Evolutionary conservation across 805 yeast species (phyloP), one percentile per base, ranked within the genome.

Genomic region (Ogataea minuta): DNA sequence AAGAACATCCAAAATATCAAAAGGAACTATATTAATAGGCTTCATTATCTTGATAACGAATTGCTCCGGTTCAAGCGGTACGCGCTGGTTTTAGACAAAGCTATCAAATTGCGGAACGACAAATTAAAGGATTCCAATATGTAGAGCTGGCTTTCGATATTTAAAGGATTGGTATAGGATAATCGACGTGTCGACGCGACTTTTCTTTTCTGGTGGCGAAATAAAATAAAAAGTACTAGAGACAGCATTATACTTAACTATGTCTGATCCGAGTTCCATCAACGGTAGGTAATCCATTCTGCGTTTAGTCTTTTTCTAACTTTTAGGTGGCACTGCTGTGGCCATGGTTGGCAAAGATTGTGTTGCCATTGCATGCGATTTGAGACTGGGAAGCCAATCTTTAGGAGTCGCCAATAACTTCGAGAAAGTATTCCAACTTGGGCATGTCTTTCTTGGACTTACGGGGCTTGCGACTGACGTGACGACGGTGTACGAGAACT

Each of bases 301-400:
- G 32, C 14, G 8, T 13, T 9, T 17, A 13, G 16, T n/a, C 12
- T 14, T 24, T 33, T 12, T 21, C 27, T 34, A 36, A 35, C 31
- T 12, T 4, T 14, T 19, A 65, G 88, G 97, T 68, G 99, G 99
- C 67, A 76, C 95, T 48, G 96, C 95, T 36, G 95, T 95, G 23
- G 99, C 99, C 49, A 93, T 93, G 99, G 83, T 83, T 17, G 99
- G 99, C 56, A 90, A 95, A 60, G 97, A 89, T 53, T 93, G 99
- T 72, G 90, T 93, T 40, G 99, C 98, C 21, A 89, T 93, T 56
- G 99, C 97, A 3, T 83, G 93, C 54, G 99, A 93, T 67, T 71
- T 93, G 59, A 81, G 98, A 57, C 71, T 93, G 46, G 99, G 99
- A 15, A 79, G 81, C 62, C 99, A 93, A 64, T 86, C 96, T 6